Evolutionary conservation across 106 monocot genomes (phyloP), one percentile per base, ranked within the genome.

Genomic region (Acorus gramineus): DNA sequence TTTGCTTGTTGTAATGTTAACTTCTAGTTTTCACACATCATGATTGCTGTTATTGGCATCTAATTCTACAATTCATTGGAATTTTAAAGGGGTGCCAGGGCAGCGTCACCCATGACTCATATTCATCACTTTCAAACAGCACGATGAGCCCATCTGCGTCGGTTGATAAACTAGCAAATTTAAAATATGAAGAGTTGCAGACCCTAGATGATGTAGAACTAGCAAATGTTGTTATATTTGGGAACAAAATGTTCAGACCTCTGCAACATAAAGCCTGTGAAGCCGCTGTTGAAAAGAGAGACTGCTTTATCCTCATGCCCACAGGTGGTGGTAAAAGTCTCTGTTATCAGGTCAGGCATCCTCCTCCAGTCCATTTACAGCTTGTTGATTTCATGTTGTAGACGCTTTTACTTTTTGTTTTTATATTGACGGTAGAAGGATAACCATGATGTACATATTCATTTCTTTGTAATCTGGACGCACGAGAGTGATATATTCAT

Each of bases 311-410:
- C 70, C 87, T 96, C 74, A 85, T 96, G 87, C 96, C 96, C 52
- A 96, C 96, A 65, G 96, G 96, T 72, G 96, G 90, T 2, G 96
- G 96, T 61, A 96, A 91, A 79, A 96, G 90, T 73, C 73, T 96
- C 62, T 96, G 96, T 49, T 96, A 91, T 63, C 96, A 96, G 96
- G 96, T 91, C 44, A 48, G 13, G 52, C 62, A 45, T 52, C 28
- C 61, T 50, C 7, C 2, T 14, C 14, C 53, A 5, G 8, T 44
- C 9, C 28, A 48, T 56, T 44, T 5, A 3, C 62, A 43, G 42
- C 58, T 4, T 28, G 28, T 28, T 28, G 28, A 28, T 28, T 28
- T 28, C 28, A 28, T 28, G 28, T 28, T 28, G 28, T 28, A 28
- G 28, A 28, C 1, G 28, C 28, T 0, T 28, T 28, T 28, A 28